phyloP scores from a whole-genome alignment of 2,329 filamentous ascomycete species.

The Aspergillus alliaceus region DNA sequence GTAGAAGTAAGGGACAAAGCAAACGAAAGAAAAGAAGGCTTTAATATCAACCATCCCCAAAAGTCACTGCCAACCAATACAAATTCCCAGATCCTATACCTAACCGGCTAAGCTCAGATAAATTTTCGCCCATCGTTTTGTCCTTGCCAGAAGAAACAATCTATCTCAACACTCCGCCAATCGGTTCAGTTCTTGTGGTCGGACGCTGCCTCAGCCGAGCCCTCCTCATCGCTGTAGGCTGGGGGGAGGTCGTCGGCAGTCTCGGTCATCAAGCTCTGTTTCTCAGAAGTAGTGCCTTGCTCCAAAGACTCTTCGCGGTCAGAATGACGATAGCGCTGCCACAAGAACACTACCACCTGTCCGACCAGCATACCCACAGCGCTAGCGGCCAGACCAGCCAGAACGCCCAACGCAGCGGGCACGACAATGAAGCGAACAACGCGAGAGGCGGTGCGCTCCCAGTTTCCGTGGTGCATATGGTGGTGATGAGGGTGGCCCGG shows the following conservation, averaged over 20 bases:
- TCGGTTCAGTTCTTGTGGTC: conserved; percentile 33
- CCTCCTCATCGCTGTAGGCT: conserved; percentile 36
- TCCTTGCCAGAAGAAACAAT: background rate
- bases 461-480: conserved; percentile 33
- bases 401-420: conserved; percentile 46
- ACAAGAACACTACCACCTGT: conserved; percentile 46
- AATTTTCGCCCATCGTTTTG: background rate
- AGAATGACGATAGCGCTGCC: conserved; percentile 41
- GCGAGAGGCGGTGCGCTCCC: conserved; percentile 41
- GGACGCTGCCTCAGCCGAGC: conserved; percentile 21
- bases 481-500: conserved; percentile 28
- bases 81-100: conserved; percentile 7
- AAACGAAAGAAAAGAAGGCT: background rate
- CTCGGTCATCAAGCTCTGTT: conserved; percentile 41
- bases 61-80: background rate
- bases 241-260: conserved; percentile 35
- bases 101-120: background rate
- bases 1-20: background rate
- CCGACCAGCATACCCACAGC: conserved; percentile 50
- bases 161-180: background rate
- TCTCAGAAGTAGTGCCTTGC: conserved; percentile 42
- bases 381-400: conserved; percentile 47
- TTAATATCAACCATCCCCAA: background rate
- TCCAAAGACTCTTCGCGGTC: conserved; percentile 30
- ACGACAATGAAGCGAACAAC: conserved; percentile 47